Base-by-base conservation (phyloP, 2,329 filamentous ascomycete species). In the Aureobasidium sp. region DNA sequence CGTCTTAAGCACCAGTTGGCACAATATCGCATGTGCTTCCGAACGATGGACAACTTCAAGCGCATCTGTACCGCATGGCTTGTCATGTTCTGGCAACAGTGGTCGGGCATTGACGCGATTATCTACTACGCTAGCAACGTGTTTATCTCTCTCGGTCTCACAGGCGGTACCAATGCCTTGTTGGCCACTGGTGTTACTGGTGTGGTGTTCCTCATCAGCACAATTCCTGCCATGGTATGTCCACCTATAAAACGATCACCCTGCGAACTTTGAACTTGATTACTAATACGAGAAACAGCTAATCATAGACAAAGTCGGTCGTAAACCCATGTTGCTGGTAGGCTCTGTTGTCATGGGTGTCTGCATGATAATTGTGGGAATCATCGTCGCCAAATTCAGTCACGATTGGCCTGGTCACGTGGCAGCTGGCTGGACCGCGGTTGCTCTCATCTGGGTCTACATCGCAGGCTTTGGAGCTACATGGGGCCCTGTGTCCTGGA, bases 401-500 rank as follows among this genome's bases (percentile, higher is more conserved):
- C 42, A 59, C 26, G 44, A 59, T 13, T 91, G 87, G 79, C 70
- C 73, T 0, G 70, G 76, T 0, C 81, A 90, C 64, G 68, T 72
- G 7, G 82, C 81, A 0, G 86, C 87, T 0, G 88, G 88, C 1
- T 91, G 89, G 89, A 88, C 77, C 5, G 82, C 87, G 0, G 86
- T 83, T 6, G 78, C 39, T 10, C 39, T 89, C 82, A 84, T 89
- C 9, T 91, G 88, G 87, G 78, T 91, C 0, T 91, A 89, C 66
- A 84, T 89, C 32, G 77, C 89, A 34, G 83, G 88, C 72, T 91
- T 91, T 68, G 89, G 86, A 34, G 90, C 89, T 70, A 85, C 82
- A 0, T 91, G 88, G 88, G 87, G 87, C 0, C 88, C 87, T 2
- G 87, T 84, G 67, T 82, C 85, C 0, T 91, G 88, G 88, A 88